Evolutionary conservation across 371 early-diverging fungal species (phyloP).

Genomic region (Fennellomyces sp.): DNA sequence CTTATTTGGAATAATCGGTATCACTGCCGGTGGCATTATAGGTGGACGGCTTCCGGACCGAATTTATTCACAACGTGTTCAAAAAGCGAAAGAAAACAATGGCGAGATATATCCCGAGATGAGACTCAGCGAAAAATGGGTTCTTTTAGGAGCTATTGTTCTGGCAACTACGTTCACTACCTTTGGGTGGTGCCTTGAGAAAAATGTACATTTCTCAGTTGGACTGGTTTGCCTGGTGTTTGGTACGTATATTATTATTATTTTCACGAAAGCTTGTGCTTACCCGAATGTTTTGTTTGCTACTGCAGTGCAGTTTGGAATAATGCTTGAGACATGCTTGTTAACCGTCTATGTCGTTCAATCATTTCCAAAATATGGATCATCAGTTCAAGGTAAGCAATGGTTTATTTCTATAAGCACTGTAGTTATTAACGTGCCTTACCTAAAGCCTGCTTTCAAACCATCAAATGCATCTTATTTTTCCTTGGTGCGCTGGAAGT

Average conservation of each 20-base stretch:
- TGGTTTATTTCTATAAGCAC: neutral
- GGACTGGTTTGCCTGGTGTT: constrained; percentile 39
- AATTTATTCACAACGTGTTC: constrained; percentile 20
- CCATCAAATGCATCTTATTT: constrained; percentile 32
- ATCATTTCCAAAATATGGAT: neutral
- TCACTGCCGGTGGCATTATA: constrained; percentile 31
- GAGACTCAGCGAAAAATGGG: constrained; percentile 26
- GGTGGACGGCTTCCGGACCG: constrained; percentile 41
- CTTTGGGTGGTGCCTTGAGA: constrained; percentile 45
- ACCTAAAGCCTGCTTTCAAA: constrained; percentile 47
- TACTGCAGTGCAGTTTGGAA: neutral
- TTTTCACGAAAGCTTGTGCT: neutral
- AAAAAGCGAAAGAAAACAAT: constrained; percentile 17
- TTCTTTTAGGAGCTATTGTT: constrained; percentile 17
- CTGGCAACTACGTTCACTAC: constrained; percentile 22
- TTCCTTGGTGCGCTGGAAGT: constrained; percentile 34
- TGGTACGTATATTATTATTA: constrained; percentile 18
- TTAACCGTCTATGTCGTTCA: neutral
- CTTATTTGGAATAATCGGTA: constrained; percentile 30
- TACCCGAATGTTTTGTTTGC: neutral
- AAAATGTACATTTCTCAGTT: constrained; percentile 40
- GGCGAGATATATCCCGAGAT: constrained; percentile 32
- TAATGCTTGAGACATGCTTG: neutral
- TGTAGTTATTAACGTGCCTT: constrained; percentile 15
- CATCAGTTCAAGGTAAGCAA: constrained; percentile 1